Conservation (phyloP, 2,329 filamentous ascomycete species). For the Talaromyces sp. region DNA sequence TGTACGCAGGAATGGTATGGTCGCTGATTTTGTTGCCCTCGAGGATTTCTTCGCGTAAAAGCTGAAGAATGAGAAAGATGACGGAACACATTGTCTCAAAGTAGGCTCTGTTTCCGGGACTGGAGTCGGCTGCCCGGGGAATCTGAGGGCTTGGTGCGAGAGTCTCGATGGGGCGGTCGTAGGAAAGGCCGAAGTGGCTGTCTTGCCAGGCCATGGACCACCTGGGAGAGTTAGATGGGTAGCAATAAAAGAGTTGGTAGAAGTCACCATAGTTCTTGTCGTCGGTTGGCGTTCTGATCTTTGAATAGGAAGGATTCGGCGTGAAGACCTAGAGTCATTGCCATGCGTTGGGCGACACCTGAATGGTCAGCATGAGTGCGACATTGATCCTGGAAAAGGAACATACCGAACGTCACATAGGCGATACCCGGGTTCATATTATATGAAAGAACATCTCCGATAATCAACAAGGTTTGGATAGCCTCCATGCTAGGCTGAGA, state of each 20-base stretch:
- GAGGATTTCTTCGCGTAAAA: slow-evolving; percentile 56
- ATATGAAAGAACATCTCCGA: slow-evolving; percentile 60
- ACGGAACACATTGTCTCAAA: slow-evolving; percentile 59
- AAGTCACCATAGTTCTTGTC: slow-evolving; percentile 43
- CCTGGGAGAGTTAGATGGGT: slow-evolving; percentile 30
- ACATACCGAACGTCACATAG: slow-evolving; percentile 55
- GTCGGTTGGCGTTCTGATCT: slow-evolving; percentile 45
- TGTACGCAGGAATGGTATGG: slow-evolving; percentile 54
- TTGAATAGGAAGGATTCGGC: slow-evolving; percentile 55
- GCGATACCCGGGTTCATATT: slow-evolving; percentile 64
- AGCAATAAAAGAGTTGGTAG: too few relatives aligned
- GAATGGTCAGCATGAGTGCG: background rate
- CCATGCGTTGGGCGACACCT: slow-evolving; percentile 59
- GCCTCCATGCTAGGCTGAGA: slow-evolving; percentile 60
- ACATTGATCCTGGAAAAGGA: background rate
- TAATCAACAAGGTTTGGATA: slow-evolving; percentile 60
- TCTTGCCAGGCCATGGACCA: slow-evolving; percentile 66
- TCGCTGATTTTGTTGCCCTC: slow-evolving; percentile 52
- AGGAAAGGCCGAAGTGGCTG: slow-evolving; percentile 61
- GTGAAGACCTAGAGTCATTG: slow-evolving; percentile 59
- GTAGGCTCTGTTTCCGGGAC: slow-evolving; percentile 52
- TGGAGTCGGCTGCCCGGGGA: slow-evolving; percentile 47
- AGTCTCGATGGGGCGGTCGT: slow-evolving; percentile 57
- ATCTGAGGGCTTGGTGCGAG: slow-evolving; percentile 52
- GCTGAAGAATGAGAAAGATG: slow-evolving; percentile 53